A percentile compares a stretch with the other conserved stretches of the same genome.
phyloP scores from a whole-genome alignment of 768 basidiomycete genomes.

The Panellus pusillus region DNA sequence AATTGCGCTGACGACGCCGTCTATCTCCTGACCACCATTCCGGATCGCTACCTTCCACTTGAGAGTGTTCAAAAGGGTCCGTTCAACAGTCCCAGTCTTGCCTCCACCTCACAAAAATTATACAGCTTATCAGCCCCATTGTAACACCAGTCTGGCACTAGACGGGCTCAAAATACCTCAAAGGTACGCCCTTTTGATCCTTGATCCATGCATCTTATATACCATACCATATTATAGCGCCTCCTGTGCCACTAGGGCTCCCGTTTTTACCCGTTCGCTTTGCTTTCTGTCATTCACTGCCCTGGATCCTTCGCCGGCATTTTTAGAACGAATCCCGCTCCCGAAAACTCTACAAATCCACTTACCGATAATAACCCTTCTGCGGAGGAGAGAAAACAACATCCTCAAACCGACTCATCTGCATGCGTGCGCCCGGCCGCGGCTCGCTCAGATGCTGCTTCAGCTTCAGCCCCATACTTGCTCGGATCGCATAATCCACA shows the following conservation, averaged over 20 bases:
- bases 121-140: constrained; percentile 55
- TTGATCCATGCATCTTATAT: constrained; percentile 26
- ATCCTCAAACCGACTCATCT: no score
- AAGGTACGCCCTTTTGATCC: constrained; percentile 48
- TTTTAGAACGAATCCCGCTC: constrained; percentile 66
- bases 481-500: constrained; percentile 76
- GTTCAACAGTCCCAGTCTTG: constrained; percentile 17
- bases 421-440: constrained; percentile 87
- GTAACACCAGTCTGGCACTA: constrained; percentile 83
- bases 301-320: constrained; percentile 52
- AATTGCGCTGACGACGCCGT: constrained; percentile 38
- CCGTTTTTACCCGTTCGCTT: constrained; percentile 51
- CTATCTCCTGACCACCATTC: constrained; percentile 40
- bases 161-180: constrained; percentile 73
- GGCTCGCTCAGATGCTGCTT: constrained; percentile 94
- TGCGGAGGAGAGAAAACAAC: constrained; percentile 76
- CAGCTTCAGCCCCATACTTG: constrained; percentile 72
- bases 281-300: constrained; percentile 58
- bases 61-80: constrained; percentile 50
- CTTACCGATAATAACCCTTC: constrained; percentile 69
- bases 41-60: constrained; percentile 36
- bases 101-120: constrained; percentile 22
- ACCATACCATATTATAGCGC: constrained; percentile 40
- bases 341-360: constrained; percentile 65
- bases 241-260: constrained; percentile 68